Conservation (phyloP, 768 basidiomycete species). For the Termitomyces titanicus region DNA sequence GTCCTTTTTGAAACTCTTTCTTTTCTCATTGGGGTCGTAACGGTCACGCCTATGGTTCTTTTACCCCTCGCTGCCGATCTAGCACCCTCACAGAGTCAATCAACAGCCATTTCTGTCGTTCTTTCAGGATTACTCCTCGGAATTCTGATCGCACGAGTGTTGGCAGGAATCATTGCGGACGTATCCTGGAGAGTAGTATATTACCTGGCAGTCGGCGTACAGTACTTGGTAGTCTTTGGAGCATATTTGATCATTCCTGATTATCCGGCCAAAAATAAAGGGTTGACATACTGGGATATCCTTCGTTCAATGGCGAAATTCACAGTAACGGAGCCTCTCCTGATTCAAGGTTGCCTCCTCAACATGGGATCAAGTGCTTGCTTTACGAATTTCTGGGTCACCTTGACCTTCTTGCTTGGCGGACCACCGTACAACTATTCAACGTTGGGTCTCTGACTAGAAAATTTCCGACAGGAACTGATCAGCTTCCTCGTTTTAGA, state of each 20-base stretch:
- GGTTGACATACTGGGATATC: constrained; percentile 62
- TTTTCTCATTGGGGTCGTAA: constrained; percentile 64
- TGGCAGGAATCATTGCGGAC: constrained; percentile 70
- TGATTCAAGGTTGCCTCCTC: constrained; percentile 65
- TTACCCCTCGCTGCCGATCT: constrained; percentile 77
- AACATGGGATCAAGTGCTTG: constrained; percentile 56
- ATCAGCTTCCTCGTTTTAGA: constrained; percentile 18
- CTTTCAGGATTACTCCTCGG: constrained; percentile 65
- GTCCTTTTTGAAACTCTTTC: constrained; percentile 59
- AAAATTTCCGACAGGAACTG: background rate
- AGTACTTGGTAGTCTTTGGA: constrained; percentile 50
- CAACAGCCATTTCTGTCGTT: constrained; percentile 71
- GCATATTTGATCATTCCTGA: constrained; percentile 70
- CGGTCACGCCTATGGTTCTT: constrained; percentile 73
- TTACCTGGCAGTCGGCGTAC: constrained; percentile 71
- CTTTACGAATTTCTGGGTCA: constrained; percentile 62
- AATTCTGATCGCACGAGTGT: constrained; percentile 66
- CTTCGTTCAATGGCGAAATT: constrained; percentile 74
- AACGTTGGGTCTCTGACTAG: constrained; percentile 39
- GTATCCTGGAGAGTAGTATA: constrained; percentile 70
- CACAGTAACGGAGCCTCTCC: constrained; percentile 68
- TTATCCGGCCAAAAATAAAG: constrained; percentile 69
- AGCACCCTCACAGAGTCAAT: constrained; percentile 66
- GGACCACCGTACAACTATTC: constrained; percentile 72
- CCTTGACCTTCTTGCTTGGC: constrained; percentile 75